Base-by-base conservation (phyloP, 2,329 filamentous ascomycete species). In the Harringtonia aguacate region DNA sequence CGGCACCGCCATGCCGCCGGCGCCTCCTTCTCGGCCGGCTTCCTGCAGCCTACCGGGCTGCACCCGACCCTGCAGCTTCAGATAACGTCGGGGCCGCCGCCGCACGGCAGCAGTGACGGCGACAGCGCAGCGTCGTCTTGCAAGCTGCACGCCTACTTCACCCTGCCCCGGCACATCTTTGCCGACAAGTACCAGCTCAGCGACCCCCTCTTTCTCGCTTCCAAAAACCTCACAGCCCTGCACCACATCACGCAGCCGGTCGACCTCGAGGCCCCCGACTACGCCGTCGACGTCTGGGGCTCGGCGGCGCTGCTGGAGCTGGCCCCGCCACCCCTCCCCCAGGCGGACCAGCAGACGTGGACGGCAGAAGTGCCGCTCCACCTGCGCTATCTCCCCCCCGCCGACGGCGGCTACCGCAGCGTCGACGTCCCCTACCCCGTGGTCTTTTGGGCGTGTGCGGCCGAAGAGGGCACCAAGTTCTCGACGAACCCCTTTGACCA, bases 221-320 rank as follows among this genome's bases (percentile, higher is more conserved):
- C 86, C 1, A 87, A 94, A 55, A 86, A 94, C 56, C 72, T 95
- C 18, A 69, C 72, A 3, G 68, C 75, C 2, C 65, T 94, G 34
- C 79, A 73, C 36, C 77, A 82, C 50, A 73, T 86, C 14, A 79
- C 79, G 22, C 75, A 84, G 13, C 85, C 86, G 18, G 84, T 89
- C 8, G 89, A 97, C 53, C 79, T 97, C 43, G 90, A 97, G 65
- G 88, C 87, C 1, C 90, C 90, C 2, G 82, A 83, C 54, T 97
- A 94, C 68, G 77, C 81, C 2, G 73, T 87, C 27, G 58, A 72
- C 8, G 62, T 70, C 28, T 95, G 90, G 90, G 90, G 90, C 6
- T 89, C 84, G 0, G 78, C 74, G 15, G 70, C 87, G 15, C 70
- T 95, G 5, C 63, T 95, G 18, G 81, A 92, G 57, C 71, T 97